Evolutionary conservation across 2,329 filamentous ascomycete genomes (phyloP).

Genomic region (Plectosphaerella cucumerina): DNA sequence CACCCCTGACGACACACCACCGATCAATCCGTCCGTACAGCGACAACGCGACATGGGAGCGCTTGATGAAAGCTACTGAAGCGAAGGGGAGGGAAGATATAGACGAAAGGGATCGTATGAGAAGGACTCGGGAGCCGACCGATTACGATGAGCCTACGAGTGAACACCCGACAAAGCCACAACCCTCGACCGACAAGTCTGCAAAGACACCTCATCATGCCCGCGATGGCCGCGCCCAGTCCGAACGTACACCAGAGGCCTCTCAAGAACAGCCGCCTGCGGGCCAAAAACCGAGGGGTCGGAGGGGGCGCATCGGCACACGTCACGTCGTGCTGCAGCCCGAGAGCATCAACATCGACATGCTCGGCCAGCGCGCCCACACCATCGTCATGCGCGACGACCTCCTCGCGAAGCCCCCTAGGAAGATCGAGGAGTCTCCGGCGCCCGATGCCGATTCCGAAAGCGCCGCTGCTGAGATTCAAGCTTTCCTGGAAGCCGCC

Average conservation of each 20-base stretch:
- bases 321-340: conserved; percentile 6
- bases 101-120: background rate
- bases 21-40: conserved; percentile 6
- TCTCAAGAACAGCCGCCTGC: background rate
- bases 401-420: conserved; percentile 4
- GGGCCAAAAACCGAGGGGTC: background rate
- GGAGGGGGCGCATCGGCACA: background rate
- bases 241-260: background rate
- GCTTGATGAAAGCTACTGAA: background rate
- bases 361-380: conserved; percentile 34
- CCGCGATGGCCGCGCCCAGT: background rate
- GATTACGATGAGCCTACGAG: background rate
- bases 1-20: background rate
- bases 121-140: background rate
- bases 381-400: conserved; percentile 43
- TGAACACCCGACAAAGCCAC: background rate
- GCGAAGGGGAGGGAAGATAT: background rate
- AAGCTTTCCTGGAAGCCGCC: conserved; percentile 19
- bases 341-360: conserved; percentile 20
- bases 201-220: background rate
- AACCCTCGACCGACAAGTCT: background rate
- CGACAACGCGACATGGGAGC: conserved; percentile 6
- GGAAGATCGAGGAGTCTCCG: conserved; percentile 24
- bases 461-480: background rate
- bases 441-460: conserved; percentile 7